Evolutionary conservation across 2,329 filamentous ascomycete genomes (phyloP), one percentile per base, ranked within the genome.

Genomic region (Venturia effusa): DNA sequence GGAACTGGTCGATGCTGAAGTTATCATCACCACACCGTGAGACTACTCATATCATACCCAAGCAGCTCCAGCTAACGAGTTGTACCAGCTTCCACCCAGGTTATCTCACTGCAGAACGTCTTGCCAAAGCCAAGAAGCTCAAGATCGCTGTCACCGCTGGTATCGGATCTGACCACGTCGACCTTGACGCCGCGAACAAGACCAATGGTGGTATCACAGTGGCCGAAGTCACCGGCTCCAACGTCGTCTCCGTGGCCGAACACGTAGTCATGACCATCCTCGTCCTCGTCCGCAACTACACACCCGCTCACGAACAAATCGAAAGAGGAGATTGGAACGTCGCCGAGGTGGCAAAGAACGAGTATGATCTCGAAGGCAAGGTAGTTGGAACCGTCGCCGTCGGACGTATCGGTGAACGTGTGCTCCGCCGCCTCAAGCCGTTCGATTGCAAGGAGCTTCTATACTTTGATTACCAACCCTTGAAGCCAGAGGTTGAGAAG

Each of bases 241-340:
- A 99, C 77, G 94, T 99, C 72, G 92, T 97, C 72, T 97, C 94
- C 61, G 94, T 99, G 68, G 94, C 94, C 66, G 94, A 99, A 85
- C 94, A 99, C 81, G 94, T 99, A 71, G 80, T 99, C 80, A 97
- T 99, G 94, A 99, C 94, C 77, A 97, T 97, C 79, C 89, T 99
- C 62, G 79, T 88, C 68, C 88, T 99, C 63, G 88, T 97, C 77
- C 92, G 94, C 81, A 99, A 99, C 88, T 99, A 97, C 74, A 92
- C 96, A 63, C 94, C 94, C 69, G 92, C 94, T 63, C 94, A 97
- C 81, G 92, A 97, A 83, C 87, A 91, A 84, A 89, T 99, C 74
- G 83, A 87, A 77, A 79, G 80, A 66, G 94, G 94, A 68, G 90
- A 96, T 67, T 99, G 94, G 94, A 84, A 99, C 75, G 94, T 99